phyloP scores from a whole-genome alignment of 2,329 filamentous ascomycete species.

The Claviceps pusilla region DNA sequence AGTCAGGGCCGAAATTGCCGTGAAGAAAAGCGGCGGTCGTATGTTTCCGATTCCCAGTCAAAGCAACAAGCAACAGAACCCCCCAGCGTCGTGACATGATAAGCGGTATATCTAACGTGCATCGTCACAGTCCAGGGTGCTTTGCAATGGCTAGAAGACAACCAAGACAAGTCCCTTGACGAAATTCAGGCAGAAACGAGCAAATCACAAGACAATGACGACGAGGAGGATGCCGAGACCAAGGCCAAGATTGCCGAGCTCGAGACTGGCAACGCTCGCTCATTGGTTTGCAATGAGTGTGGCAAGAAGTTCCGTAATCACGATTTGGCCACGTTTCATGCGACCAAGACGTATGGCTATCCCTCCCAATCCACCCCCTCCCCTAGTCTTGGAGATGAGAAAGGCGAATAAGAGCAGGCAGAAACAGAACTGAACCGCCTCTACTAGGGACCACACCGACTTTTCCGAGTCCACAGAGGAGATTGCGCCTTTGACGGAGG shows the following conservation, averaged over 20 bases:
- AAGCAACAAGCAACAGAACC: background rate
- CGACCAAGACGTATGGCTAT: slow-evolving; percentile 55
- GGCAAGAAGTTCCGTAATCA: slow-evolving; percentile 77
- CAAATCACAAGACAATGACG: slow-evolving; percentile 28
- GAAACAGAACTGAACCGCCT: background rate
- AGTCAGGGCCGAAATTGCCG: slow-evolving; percentile 64
- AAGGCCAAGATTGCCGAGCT: slow-evolving; percentile 48
- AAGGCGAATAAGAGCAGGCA: background rate
- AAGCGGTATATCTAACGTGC: background rate
- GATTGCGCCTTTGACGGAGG: slow-evolving; percentile 76
- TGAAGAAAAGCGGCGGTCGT: slow-evolving; percentile 72
- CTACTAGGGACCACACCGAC: slow-evolving; percentile 61
- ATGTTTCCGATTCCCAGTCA: slow-evolving; percentile 22
- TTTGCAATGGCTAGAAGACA: slow-evolving; percentile 86
- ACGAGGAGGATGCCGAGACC: slow-evolving; percentile 33
- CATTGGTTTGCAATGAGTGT: slow-evolving; percentile 87
- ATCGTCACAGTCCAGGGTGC: slow-evolving; percentile 59
- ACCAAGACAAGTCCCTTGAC: slow-evolving; percentile 74
- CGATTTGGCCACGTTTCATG: slow-evolving; percentile 77
- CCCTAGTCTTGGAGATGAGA: background rate
- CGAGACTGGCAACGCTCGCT: slow-evolving; percentile 54
- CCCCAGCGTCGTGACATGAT: background rate
- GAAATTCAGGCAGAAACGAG: slow-evolving; percentile 45
- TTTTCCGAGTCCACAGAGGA: slow-evolving; percentile 91
- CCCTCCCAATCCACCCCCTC: background rate